Percentiles rank a stretch among this genome's conserved stretches.
These are phyloP conservation scores for Eucalyptus viminalis DNA, from an alignment of 345 rosid genomes.

Conservation along the genomic window DNA sequence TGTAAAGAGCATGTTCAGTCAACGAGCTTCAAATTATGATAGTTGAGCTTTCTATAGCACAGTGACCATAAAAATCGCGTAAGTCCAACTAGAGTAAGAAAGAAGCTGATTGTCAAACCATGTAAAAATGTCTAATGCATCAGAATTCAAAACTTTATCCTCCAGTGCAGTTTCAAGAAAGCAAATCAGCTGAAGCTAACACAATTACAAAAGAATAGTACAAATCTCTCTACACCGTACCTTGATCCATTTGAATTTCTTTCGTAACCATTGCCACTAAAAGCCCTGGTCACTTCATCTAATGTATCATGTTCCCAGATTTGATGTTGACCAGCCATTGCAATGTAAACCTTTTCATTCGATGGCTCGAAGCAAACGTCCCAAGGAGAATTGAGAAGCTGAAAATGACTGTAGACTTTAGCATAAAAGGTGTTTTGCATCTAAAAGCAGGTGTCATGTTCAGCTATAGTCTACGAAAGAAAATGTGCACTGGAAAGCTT, in stretches of 20 bases:
- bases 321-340: conserved; percentile 98
- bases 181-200: neutral
- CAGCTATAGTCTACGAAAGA: neutral
- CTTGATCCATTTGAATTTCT: conserved; percentile 87
- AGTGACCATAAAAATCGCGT: neutral
- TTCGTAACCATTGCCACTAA: conserved; percentile 91
- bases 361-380: conserved; percentile 70
- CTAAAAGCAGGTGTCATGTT: neutral
- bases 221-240: conserved; percentile 8
- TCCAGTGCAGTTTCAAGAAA: neutral
- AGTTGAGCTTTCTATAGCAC: neutral
- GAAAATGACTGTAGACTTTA: conserved; percentile 2
- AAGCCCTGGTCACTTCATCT: conserved; percentile 59
- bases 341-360: conserved; percentile 71
- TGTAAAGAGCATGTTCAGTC: neutral
- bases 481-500: neutral
- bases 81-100: neutral
- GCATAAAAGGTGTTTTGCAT: neutral
- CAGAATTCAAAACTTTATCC: neutral
- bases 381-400: conserved; percentile 97
- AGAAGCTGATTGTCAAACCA: neutral
- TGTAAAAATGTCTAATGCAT: neutral
- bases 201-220: neutral
- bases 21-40: neutral
- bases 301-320: conserved; percentile 70